Evolutionary conservation across 805 yeast genomes (phyloP).

Genomic region (Sugiyamaella boreocaroliniensis): DNA sequence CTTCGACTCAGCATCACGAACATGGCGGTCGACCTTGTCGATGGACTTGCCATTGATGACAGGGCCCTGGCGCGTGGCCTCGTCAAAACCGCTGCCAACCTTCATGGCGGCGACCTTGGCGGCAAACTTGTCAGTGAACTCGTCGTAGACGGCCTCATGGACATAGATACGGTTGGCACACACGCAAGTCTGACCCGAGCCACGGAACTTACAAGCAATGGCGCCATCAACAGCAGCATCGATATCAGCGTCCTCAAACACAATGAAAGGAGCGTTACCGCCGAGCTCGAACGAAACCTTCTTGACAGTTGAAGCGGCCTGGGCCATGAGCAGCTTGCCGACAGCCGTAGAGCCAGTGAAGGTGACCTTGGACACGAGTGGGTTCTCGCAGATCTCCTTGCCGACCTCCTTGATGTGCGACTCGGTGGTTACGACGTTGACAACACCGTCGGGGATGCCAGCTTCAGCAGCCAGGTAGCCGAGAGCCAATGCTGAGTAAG

Average conservation of each 20-base stretch:
- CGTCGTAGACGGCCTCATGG: slow-evolving; percentile 60
- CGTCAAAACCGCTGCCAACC: slow-evolving; percentile 60
- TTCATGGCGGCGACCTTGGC: slow-evolving; percentile 40
- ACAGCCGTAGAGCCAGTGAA: slow-evolving; percentile 77
- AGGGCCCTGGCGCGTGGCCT: slow-evolving; percentile 66
- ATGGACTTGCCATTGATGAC: slow-evolving; percentile 59
- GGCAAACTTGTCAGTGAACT: slow-evolving; percentile 47
- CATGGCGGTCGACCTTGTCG: slow-evolving; percentile 54
- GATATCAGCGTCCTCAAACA: slow-evolving; percentile 67
- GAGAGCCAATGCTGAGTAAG: slow-evolving; percentile 63
- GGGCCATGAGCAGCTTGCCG: slow-evolving; percentile 62
- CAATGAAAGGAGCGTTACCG: slow-evolving; percentile 76
- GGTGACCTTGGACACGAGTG: slow-evolving; percentile 54
- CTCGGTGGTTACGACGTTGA: slow-evolving; percentile 51
- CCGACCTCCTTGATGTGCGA: slow-evolving; percentile 40
- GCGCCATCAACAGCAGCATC: slow-evolving; percentile 64
- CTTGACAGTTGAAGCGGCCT: slow-evolving; percentile 55
- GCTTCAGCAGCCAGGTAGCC: slow-evolving; percentile 57
- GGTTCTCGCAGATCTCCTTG: slow-evolving; percentile 49
- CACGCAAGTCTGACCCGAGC: slow-evolving; percentile 78
- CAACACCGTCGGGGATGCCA: slow-evolving; percentile 64
- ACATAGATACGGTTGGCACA: slow-evolving; percentile 71
- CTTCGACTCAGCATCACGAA: slow-evolving; percentile 57
- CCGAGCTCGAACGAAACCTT: slow-evolving; percentile 72
- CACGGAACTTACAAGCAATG: slow-evolving; percentile 63